Evolutionary conservation across 805 yeast species (phyloP).

Genomic region (Wickerhamiella slavikovae): DNA sequence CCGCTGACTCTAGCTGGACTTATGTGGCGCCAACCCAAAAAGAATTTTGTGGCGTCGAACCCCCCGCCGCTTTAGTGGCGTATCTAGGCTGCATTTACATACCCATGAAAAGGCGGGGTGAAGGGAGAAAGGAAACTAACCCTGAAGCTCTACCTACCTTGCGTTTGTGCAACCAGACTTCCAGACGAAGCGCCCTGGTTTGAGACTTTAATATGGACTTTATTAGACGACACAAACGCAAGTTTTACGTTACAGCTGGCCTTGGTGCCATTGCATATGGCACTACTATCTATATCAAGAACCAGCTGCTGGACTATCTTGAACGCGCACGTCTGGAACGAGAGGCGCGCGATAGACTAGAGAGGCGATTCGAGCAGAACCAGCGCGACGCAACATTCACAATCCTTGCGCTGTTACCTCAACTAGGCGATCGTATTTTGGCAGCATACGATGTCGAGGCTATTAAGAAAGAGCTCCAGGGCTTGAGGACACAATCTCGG

Average conservation of each 20-base stretch:
- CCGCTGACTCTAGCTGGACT: too few relatives aligned
- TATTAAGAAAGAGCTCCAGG: slow-evolving; percentile 47
- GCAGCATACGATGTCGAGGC: slow-evolving; percentile 48
- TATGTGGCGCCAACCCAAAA: too few relatives aligned
- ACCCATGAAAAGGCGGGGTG: too few relatives aligned
- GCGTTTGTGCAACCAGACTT: too few relatives aligned
- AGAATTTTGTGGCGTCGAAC: too few relatives aligned
- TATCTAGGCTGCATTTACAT: too few relatives aligned
- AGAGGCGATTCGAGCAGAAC: slow-evolving; percentile 72
- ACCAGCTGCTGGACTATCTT: slow-evolving; percentile 29
- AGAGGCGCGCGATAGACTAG: slow-evolving; percentile 45
- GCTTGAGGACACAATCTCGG: slow-evolving; percentile 23
- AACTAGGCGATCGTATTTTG: slow-evolving; percentile 43
- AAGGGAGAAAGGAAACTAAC: too few relatives aligned
- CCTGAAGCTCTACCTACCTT: too few relatives aligned
- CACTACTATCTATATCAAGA: slow-evolving; percentile 23
- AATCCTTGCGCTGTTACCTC: slow-evolving; percentile 62
- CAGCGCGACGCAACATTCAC: slow-evolving; percentile 80
- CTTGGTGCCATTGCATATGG: slow-evolving; percentile 26
- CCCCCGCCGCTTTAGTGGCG: too few relatives aligned
- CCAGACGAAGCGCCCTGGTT: too few relatives aligned
- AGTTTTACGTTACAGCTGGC: slow-evolving; percentile 25
- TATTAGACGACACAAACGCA: slow-evolving; percentile 25
- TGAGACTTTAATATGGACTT: too few relatives aligned
- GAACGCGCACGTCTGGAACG: slow-evolving; percentile 33